Evolutionary conservation across 2,329 filamentous ascomycete species (phyloP).

Genomic region (Byssochlamys sp.): DNA sequence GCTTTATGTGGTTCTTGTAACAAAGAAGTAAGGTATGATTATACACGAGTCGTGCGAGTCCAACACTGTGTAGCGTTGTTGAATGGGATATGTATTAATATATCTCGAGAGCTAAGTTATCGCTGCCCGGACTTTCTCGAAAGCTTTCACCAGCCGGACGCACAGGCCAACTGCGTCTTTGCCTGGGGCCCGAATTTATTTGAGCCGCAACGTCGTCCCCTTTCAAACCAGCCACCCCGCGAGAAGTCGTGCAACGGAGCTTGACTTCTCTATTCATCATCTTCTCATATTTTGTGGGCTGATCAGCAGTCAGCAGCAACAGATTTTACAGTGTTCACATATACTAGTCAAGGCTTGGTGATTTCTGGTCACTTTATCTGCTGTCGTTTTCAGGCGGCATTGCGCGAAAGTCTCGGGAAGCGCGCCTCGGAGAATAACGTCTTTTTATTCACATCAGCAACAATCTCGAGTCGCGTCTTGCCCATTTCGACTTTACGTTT

Average conservation of each 20-base stretch:
- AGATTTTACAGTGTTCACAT: neutral
- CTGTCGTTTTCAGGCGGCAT: neutral
- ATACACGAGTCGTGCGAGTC: neutral
- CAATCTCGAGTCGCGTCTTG: neutral
- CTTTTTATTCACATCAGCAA: neutral
- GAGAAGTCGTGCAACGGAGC: neutral
- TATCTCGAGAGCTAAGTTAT: neutral
- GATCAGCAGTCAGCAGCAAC: too few relatives aligned
- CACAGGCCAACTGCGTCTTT: conserved; percentile 7
- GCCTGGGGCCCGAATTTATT: conserved; percentile 7
- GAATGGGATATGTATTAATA: neutral
- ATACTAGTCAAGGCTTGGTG: neutral
- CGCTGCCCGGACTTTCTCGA: neutral
- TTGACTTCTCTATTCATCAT: neutral
- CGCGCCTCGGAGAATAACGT: neutral
- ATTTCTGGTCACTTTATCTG: neutral
- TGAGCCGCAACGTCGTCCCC: conserved; percentile 3
- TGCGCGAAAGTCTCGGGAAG: neutral
- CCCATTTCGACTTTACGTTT: neutral
- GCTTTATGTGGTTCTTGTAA: neutral
- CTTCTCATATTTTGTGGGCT: neutral
- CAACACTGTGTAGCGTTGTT: neutral
- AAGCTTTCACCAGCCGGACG: conserved; percentile 2
- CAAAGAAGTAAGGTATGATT: neutral
- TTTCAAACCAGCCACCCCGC: conserved; percentile 3